Percentiles rank a stretch among this genome's conserved stretches.
These are phyloP conservation scores for Alternaria triticimaculans DNA, from an alignment of 2,329 filamentous ascomycete genomes.

Conservation along the genomic window DNA sequence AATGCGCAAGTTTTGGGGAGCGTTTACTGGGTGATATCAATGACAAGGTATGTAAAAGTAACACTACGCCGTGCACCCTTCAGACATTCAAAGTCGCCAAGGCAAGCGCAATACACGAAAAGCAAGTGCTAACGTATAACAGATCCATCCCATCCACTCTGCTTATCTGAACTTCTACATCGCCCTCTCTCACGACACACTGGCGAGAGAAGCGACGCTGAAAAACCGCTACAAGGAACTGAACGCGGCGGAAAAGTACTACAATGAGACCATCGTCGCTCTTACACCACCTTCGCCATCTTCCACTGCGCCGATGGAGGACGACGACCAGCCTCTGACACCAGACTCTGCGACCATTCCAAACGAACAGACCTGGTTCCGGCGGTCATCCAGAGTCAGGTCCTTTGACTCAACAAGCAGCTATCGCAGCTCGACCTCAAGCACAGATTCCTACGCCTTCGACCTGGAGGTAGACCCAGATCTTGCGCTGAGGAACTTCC, in stretches of 20 bases:
- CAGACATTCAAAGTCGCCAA: not conserved
- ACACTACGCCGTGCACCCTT: not conserved
- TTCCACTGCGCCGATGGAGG: slow-evolving; percentile 14
- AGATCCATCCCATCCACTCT: slow-evolving; percentile 46
- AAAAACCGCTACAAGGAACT: slow-evolving; percentile 40
- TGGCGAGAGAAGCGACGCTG: slow-evolving; percentile 44
- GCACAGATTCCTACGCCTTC: slow-evolving; percentile 26
- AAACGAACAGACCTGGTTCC: slow-evolving; percentile 12
- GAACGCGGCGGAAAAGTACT: slow-evolving; percentile 45
- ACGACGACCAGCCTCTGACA: slow-evolving; percentile 26
- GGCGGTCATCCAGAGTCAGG: slow-evolving; percentile 23
- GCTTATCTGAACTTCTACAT: slow-evolving; percentile 49
- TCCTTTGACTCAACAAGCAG: slow-evolving; percentile 28
- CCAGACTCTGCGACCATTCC: slow-evolving; percentile 26
- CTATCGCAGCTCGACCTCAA: slow-evolving; percentile 27
- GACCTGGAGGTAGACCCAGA: slow-evolving; percentile 14
- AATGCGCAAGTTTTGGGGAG: slow-evolving; percentile 40
- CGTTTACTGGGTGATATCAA: slow-evolving; percentile 30
- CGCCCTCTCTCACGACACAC: slow-evolving; percentile 46
- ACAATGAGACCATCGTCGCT: slow-evolving; percentile 37
- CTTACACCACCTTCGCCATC: slow-evolving; percentile 17
- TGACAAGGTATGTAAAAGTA: slow-evolving; percentile 26
- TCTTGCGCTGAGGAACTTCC: slow-evolving; percentile 3
- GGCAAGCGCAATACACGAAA: not conserved
- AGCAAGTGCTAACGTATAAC: slow-evolving; percentile 1